Evolutionary conservation across 305 asterid genomes (phyloP).

Genomic region (Plantago lanceolata): DNA sequence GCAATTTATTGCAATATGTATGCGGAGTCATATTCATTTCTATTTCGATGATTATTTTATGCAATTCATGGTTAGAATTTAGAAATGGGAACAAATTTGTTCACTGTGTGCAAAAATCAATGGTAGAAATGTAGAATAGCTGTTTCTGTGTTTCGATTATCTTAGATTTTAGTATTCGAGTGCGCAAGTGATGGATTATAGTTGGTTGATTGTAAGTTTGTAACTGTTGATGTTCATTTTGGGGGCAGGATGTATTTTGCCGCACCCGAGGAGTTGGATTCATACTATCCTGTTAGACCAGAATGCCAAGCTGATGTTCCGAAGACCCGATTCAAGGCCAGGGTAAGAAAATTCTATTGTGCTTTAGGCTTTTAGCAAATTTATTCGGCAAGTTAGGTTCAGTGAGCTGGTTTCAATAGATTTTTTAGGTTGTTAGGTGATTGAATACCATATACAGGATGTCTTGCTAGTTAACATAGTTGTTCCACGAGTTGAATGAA

Average conservation of each 20-base stretch:
- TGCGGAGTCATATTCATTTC: constrained; percentile 8
- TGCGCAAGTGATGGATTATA: background rate
- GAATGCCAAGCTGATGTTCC: constrained; percentile 81
- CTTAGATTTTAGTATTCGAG: too few relatives aligned
- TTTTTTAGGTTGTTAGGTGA: background rate
- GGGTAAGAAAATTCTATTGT: constrained; percentile 39
- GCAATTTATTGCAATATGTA: background rate
- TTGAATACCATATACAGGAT: too few relatives aligned
- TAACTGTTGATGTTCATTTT: constrained; percentile 18
- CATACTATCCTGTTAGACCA: constrained; percentile 70
- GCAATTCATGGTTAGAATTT: too few relatives aligned
- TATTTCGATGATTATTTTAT: constrained; percentile 14
- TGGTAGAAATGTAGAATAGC: constrained; percentile 21
- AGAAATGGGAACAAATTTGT: constrained; percentile 29
- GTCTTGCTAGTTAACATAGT: background rate
- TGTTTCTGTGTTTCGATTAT: background rate
- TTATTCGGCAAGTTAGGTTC: constrained; percentile 5
- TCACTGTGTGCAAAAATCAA: constrained; percentile 24
- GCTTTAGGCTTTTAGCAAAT: background rate
- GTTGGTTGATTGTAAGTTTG: constrained; percentile 4
- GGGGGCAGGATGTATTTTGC: constrained; percentile 41
- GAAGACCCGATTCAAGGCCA: constrained; percentile 74
- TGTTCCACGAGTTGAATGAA: constrained; percentile 8
- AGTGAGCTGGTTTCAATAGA: constrained; percentile 1
- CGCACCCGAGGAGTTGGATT: constrained; percentile 64